Evolutionary conservation across 2,329 filamentous ascomycete genomes (phyloP).

Genomic region (Calonectria multiphialidica): DNA sequence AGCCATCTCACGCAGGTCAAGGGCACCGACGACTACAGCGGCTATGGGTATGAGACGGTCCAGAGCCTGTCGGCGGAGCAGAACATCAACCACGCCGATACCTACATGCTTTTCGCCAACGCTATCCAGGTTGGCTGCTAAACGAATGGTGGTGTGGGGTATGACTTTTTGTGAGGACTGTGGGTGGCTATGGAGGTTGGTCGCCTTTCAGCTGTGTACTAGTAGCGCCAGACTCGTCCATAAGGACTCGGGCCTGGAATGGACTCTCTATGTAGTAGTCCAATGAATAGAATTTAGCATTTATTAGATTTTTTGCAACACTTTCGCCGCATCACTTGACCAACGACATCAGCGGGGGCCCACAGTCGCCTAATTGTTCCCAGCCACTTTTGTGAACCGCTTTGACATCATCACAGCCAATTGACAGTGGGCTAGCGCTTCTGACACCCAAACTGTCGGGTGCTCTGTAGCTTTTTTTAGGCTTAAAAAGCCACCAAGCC

Average conservation of each 20-base stretch:
- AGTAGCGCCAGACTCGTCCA: not conserved
- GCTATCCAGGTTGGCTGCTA: constrained; percentile 45
- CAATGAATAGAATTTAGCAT: not conserved
- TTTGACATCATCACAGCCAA: not conserved
- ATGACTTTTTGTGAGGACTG: not conserved
- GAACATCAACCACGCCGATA: constrained; percentile 73
- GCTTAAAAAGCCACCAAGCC: constrained; percentile 3
- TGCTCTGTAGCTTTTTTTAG: not conserved
- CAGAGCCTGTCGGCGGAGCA: constrained; percentile 55
- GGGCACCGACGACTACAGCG: constrained; percentile 69
- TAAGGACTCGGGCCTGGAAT: not conserved
- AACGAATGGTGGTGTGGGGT: not conserved
- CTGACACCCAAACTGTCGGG: not conserved
- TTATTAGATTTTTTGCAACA: not conserved
- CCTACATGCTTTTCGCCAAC: constrained; percentile 57
- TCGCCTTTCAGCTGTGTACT: too few species aligned
- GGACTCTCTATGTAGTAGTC: not conserved
- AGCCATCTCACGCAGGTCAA: constrained; percentile 68
- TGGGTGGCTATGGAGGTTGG: too few species aligned
- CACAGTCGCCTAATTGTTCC: not conserved
- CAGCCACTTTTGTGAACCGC: not conserved
- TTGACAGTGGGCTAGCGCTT: not conserved
- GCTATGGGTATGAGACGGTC: constrained; percentile 67
- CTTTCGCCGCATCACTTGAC: not conserved
- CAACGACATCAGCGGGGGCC: not conserved